These are phyloP conservation scores for Pleodorina starrii DNA, from an alignment of 139 green algal genomes.

Conservation along the genomic window DNA sequence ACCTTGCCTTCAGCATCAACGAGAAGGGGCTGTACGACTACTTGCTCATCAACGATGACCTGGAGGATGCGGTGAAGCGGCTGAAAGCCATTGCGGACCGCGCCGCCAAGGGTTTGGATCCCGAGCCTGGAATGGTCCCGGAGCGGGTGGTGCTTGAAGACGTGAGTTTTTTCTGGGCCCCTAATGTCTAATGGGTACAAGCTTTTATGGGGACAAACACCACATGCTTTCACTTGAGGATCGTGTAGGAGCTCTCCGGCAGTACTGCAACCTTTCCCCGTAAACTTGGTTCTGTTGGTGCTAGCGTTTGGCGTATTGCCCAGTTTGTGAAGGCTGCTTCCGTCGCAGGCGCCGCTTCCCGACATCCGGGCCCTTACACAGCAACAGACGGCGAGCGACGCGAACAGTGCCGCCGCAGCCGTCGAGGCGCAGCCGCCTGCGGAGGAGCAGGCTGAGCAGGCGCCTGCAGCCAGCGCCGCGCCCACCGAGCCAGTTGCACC, in stretches of 20 bases:
- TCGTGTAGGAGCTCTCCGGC: too few relatives aligned
- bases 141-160: constrained; percentile 70
- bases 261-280: too few relatives aligned
- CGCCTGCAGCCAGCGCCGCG: not conserved
- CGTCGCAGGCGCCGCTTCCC: constrained; percentile 53
- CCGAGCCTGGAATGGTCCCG: constrained; percentile 71
- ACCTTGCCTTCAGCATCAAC: constrained; percentile 73
- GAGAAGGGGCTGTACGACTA: constrained; percentile 86
- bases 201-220: too few relatives aligned
- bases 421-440: not conserved
- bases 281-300: too few relatives aligned
- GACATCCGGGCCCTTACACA: constrained; percentile 46
- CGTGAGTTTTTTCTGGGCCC: too few relatives aligned
- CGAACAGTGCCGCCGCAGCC: not conserved
- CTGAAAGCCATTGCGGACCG: constrained; percentile 58
- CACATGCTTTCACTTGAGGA: too few relatives aligned
- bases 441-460: not conserved
- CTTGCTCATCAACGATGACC: constrained; percentile 85
- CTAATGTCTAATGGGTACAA: too few relatives aligned
- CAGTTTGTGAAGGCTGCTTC: too few relatives aligned
- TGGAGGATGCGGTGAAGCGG: constrained; percentile 71
- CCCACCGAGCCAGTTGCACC: not conserved
- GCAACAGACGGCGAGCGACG: constrained; percentile 5
- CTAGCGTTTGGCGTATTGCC: too few relatives aligned
- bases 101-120: constrained; percentile 47